Evolutionary conservation across 306 rosid genomes (phyloP).

Genomic region (Purshia tridentata): DNA sequence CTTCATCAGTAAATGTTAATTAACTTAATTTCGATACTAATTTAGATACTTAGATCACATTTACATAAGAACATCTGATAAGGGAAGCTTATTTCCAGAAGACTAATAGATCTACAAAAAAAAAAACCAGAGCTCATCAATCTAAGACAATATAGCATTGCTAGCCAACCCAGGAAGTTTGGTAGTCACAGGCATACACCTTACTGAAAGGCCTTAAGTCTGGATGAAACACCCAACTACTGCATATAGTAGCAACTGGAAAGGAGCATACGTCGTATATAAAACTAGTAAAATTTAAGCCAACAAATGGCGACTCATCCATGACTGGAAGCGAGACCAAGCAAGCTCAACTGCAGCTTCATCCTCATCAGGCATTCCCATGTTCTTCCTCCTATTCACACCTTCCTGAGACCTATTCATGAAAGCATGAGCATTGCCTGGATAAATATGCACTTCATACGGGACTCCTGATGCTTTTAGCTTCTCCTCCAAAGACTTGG

Average conservation of each 20-base stretch:
- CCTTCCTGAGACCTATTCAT: slow-evolving; percentile 92
- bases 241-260: not conserved
- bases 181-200: slow-evolving; percentile 8
- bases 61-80: slow-evolving; percentile 1
- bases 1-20: not conserved
- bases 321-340: slow-evolving; percentile 86
- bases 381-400: slow-evolving; percentile 69
- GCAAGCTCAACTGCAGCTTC: slow-evolving; percentile 73
- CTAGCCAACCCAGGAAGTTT: not conserved
- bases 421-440: slow-evolving; percentile 80
- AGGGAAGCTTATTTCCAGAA: not conserved
- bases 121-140: not conserved
- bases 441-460: slow-evolving; percentile 72
- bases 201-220: not conserved
- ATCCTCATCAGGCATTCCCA: slow-evolving; percentile 84
- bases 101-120: not conserved
- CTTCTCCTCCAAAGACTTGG: slow-evolving; percentile 82
- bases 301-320: slow-evolving; percentile 71
- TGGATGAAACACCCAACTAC: not conserved
- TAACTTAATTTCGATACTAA: too few species aligned
- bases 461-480: slow-evolving; percentile 82
- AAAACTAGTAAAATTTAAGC: slow-evolving; percentile 24
- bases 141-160: not conserved
- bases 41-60: not conserved
- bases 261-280: slow-evolving; percentile 13